Base-by-base conservation (phyloP, 345 rosid genomes). In the Euphorbia lathyris region DNA sequence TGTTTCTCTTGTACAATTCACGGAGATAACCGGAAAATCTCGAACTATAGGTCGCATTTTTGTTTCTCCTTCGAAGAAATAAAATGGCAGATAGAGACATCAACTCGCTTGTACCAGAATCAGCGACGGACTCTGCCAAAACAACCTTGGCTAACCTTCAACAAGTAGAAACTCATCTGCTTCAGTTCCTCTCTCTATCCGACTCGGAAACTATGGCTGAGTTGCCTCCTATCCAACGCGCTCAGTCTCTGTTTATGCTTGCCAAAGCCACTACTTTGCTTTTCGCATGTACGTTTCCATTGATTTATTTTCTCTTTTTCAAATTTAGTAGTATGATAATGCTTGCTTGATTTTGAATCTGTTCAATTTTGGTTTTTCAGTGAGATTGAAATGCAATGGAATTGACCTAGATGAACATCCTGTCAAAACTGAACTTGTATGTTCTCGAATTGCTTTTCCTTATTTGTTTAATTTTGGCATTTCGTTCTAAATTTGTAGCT, bases 351-450 rank as follows among this genome's bases (percentile, higher is more conserved):
- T 61, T 65, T 72, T 63, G 29, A 5, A 27, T 66, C 57, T 9
- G 40, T 57, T 58, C 38, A 50, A 20, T 55, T 53, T 73, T 40
- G 47, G 16, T 1, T 43, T 74, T 78, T 7, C 82, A 92, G 99
- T 96, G 90, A 86, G 84, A 80, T 69, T 96, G 80, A 92, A 94
- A 77, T 87, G 97, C 69, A 78, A 57, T 50, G 99, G 99, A 5
- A 79, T 85, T 61, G 76, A 89, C 73, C 98, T 89, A 48, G 89
- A 86, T 40, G 93, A 90, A 50, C 99, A 92, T 85, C 94, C 87
- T 45, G 82, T 90, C 1, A 90, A 92, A 81, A 83, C 95, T 13
- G 98, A 96, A 82, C 87, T 92, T 56, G 99, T 92, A 86, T 74
- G 84, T 78, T 5, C 69, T 61, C 66, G 12, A 61, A 14, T 75